Evolutionary conservation across 768 basidiomycete species (phyloP).

Genomic region (Suillus tomentosus): DNA sequence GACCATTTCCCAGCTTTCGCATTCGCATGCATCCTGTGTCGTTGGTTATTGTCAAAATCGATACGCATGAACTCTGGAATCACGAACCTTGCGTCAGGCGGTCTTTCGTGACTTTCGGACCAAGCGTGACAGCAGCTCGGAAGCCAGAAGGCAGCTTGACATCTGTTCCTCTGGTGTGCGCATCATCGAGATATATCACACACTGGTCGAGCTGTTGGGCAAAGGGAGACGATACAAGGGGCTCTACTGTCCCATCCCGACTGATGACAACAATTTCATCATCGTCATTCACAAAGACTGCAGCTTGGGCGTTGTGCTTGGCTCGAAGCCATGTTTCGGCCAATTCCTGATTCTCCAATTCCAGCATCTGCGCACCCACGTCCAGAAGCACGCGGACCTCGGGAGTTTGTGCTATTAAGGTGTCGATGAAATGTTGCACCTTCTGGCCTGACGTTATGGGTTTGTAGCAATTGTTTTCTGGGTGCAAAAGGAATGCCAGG

Average conservation of each 20-base stretch:
- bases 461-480: slow-evolving; percentile 22
- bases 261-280: slow-evolving; percentile 38
- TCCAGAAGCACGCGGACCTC: slow-evolving; percentile 53
- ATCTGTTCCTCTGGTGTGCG: slow-evolving; percentile 43
- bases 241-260: slow-evolving; percentile 31
- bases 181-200: slow-evolving; percentile 41
- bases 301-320: slow-evolving; percentile 23
- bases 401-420: slow-evolving; percentile 38
- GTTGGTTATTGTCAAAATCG: background rate
- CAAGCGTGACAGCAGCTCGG: slow-evolving; percentile 41
- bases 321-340: slow-evolving; percentile 43
- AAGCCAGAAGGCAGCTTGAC: slow-evolving; percentile 36
- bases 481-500: slow-evolving; percentile 32
- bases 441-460: slow-evolving; percentile 15
- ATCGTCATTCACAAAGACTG: slow-evolving; percentile 35
- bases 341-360: slow-evolving; percentile 45
- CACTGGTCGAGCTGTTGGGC: slow-evolving; percentile 37
- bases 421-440: slow-evolving; percentile 25
- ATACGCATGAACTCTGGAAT: background rate
- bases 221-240: slow-evolving; percentile 35
- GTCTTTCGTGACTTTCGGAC: slow-evolving; percentile 41
- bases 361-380: slow-evolving; percentile 59
- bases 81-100: slow-evolving; percentile 36
- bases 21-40: slow-evolving; percentile 53
- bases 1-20: slow-evolving; percentile 48